Evolutionary conservation across 2,329 filamentous ascomycete species (phyloP).

Genomic region (Penicillium sp.): DNA sequence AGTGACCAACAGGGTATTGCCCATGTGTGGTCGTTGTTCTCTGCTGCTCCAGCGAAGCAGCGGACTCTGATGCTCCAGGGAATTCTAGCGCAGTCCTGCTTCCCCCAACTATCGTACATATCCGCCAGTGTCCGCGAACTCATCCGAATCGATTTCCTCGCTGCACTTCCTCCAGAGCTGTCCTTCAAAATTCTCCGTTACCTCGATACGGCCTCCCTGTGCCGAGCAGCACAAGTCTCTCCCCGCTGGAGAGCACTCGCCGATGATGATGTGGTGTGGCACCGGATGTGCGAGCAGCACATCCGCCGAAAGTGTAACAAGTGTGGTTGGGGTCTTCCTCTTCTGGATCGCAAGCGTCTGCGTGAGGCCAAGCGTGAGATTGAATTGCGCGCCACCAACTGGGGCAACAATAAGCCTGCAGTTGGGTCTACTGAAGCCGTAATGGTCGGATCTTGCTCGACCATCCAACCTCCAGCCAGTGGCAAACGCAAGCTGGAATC

Average conservation of each 20-base stretch:
- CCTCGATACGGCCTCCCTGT: slow-evolving; percentile 89
- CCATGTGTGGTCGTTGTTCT: slow-evolving; percentile 97
- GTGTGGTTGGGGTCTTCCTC: slow-evolving; percentile 90
- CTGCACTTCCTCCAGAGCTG: slow-evolving; percentile 82
- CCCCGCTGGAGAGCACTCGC: slow-evolving; percentile 81
- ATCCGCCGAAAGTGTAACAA: slow-evolving; percentile 91
- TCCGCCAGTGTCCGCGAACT: slow-evolving; percentile 88
- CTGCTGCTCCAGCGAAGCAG: slow-evolving; percentile 88
- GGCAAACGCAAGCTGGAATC: slow-evolving; percentile 31
- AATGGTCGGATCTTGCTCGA: slow-evolving; percentile 18
- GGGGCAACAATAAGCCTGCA: slow-evolving; percentile 55
- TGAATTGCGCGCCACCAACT: slow-evolving; percentile 63
- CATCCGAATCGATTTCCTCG: slow-evolving; percentile 95
- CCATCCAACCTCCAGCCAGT: slow-evolving; percentile 7
- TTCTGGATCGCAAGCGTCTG: slow-evolving; percentile 83
- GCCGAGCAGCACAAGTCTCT: slow-evolving; percentile 93
- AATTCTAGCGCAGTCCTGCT: slow-evolving; percentile 94
- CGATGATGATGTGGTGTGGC: slow-evolving; percentile 98
- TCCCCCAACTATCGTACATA: slow-evolving; percentile 91
- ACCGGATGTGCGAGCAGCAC: slow-evolving; percentile 96
- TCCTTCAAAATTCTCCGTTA: slow-evolving; percentile 91
- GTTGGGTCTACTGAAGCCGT: slow-evolving; percentile 29
- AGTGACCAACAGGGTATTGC: slow-evolving; percentile 93
- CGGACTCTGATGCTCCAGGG: slow-evolving; percentile 95
- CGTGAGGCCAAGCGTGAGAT: slow-evolving; percentile 84